phyloP scores from a whole-genome alignment of 1,139 yeast species.

The Kodamaea alishanica region DNA sequence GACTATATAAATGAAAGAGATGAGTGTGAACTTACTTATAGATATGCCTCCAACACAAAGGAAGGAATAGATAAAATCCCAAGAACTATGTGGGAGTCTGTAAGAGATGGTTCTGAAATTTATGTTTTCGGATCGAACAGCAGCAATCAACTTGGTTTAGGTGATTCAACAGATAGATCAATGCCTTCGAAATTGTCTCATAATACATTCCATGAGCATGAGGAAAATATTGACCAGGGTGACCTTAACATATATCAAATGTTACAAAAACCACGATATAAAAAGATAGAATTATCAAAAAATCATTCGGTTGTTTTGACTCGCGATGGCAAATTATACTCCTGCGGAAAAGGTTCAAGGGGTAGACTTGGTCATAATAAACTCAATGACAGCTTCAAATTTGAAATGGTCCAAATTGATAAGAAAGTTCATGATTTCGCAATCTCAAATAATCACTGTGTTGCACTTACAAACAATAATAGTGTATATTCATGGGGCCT shows the following conservation, averaged over 20 bases:
- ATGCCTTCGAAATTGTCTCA: constrained; percentile 29
- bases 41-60: constrained; percentile 16
- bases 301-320: constrained; percentile 65
- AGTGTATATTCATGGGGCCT: constrained; percentile 76
- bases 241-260: constrained; percentile 7
- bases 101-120: constrained; percentile 57
- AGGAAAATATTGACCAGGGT: background rate
- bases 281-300: constrained; percentile 52
- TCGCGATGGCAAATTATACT: constrained; percentile 48
- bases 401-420: constrained; percentile 30
- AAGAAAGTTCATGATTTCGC: constrained; percentile 36
- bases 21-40: constrained; percentile 21
- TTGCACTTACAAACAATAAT: constrained; percentile 49
- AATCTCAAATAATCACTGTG: constrained; percentile 64
- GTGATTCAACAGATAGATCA: constrained; percentile 59
- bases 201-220: constrained; percentile 15
- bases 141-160: constrained; percentile 64
- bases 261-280: constrained; percentile 40
- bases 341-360: constrained; percentile 67
- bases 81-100: constrained; percentile 22
- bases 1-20: constrained; percentile 36
- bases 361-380: constrained; percentile 67
- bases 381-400: constrained; percentile 34
- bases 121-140: constrained; percentile 65
- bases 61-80: constrained; percentile 8